Conservation (phyloP, 805 yeast genomes). For the Priceomyces carsonii region DNA sequence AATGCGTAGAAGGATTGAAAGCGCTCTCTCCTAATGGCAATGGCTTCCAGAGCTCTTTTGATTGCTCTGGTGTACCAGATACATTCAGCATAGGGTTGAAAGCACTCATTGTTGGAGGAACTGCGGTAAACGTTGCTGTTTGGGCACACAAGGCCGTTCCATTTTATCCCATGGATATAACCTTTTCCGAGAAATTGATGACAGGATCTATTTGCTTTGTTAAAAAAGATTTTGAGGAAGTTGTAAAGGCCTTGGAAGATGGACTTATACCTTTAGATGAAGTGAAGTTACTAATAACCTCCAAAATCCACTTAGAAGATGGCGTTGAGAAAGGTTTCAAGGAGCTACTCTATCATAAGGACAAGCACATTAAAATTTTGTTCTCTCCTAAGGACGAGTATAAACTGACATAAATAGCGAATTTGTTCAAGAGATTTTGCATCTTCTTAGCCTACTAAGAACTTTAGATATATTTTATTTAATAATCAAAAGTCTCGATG, state of each 20-base stretch:
- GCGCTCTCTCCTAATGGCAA: conserved; percentile 37
- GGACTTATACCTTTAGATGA: conserved; percentile 29
- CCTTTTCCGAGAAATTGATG: conserved; percentile 52
- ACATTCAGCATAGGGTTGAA: conserved; percentile 52
- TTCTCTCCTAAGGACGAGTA: conserved; percentile 44
- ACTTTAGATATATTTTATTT: no score
- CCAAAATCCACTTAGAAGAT: conserved; percentile 49
- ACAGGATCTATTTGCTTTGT: conserved; percentile 65
- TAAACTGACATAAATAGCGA: no score
- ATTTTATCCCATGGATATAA: conserved; percentile 54
- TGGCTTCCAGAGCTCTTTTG: conserved; percentile 52
- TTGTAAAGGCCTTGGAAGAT: conserved; percentile 30
- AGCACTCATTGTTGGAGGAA: conserved; percentile 53
- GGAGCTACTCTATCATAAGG: conserved; percentile 53
- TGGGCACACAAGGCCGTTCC: conserved; percentile 56
- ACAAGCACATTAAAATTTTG: conserved; percentile 52
- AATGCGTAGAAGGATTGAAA: conserved; percentile 31
- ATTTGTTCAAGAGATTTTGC: no score
- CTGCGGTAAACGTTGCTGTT: conserved; percentile 60
- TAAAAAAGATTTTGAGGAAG: conserved; percentile 56
- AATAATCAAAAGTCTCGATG: no score
- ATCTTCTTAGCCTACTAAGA: no score
- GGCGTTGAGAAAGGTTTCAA: conserved; percentile 54
- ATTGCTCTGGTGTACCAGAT: conserved; percentile 55
- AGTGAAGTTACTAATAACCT: conserved; percentile 51